Percentiles rank a stretch among this genome's conserved stretches.
These are phyloP conservation scores for Umbelopsis sp. DNA, from an alignment of 371 early-diverging fungal genomes.

Conservation along the genomic window DNA sequence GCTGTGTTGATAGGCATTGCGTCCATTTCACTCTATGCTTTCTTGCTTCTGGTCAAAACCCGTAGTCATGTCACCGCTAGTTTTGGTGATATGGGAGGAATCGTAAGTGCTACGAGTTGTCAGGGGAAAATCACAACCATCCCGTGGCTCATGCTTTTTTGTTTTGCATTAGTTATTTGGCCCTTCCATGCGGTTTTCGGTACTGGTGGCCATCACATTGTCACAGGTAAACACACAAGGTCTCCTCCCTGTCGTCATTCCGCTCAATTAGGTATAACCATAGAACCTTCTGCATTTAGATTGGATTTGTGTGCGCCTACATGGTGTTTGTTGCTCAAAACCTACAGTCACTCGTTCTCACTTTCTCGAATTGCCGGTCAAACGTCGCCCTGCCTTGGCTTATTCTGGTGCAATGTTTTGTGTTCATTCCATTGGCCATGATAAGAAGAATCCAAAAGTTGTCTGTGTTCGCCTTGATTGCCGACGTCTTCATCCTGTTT, in stretches of 20 bases:
- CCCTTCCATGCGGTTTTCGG: constrained; percentile 62
- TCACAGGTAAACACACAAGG: constrained; percentile 62
- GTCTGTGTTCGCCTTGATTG: constrained; percentile 79
- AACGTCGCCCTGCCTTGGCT: constrained; percentile 45
- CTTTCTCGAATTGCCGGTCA: constrained; percentile 52
- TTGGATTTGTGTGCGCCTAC: constrained; percentile 89
- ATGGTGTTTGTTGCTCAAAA: constrained; percentile 89
- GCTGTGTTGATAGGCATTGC: constrained; percentile 56
- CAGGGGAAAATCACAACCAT: too few relatives aligned
- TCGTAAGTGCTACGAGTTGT: constrained; percentile 18
- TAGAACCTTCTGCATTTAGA: constrained; percentile 37
- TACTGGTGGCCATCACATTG: constrained; percentile 74
- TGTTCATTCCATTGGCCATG: constrained; percentile 84
- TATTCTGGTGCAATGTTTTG: constrained; percentile 68
- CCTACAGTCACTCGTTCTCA: constrained; percentile 68
- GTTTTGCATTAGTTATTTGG: constrained; percentile 63
- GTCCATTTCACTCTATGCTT: constrained; percentile 56
- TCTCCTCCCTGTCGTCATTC: neutral
- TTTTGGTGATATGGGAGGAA: constrained; percentile 74
- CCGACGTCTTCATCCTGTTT: constrained; percentile 81
- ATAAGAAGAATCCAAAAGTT: constrained; percentile 83
- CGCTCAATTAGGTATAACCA: neutral
- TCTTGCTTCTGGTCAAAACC: constrained; percentile 66
- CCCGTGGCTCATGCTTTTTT: neutral
- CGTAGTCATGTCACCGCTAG: constrained; percentile 60